These are phyloP conservation scores for Asterochloris sp. DNA, from an alignment of 139 green algal genomes.

Conservation along the genomic window DNA sequence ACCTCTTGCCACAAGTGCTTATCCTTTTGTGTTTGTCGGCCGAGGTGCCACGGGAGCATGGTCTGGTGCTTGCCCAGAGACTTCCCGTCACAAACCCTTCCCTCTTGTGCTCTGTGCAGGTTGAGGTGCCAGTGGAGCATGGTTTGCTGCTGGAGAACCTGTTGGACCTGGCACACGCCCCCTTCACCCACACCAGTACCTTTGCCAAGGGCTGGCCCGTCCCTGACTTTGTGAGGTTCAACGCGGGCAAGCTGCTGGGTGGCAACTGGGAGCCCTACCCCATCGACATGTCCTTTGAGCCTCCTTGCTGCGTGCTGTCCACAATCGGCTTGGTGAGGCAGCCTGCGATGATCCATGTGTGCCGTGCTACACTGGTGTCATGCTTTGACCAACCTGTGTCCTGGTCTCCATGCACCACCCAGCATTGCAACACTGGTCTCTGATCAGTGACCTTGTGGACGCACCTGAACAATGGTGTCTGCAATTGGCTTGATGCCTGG, in stretches of 20 bases:
- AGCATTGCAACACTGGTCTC: too few species aligned
- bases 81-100: not conserved
- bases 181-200: conserved; percentile 97
- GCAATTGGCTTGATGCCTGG: too few species aligned
- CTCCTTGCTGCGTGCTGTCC: conserved; percentile 87
- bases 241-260: conserved; percentile 39
- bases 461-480: too few species aligned
- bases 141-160: conserved; percentile 98
- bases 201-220: conserved; percentile 97
- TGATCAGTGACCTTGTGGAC: too few species aligned
- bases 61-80: not conserved
- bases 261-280: conserved; percentile 98
- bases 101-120: conserved; percentile 29
- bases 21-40: too few species aligned
- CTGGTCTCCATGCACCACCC: too few species aligned
- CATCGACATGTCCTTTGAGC: conserved; percentile 96
- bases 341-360: too few species aligned
- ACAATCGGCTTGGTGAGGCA: conserved; percentile 59
- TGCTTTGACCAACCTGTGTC: too few species aligned
- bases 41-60: not conserved
- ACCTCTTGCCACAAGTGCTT: too few species aligned
- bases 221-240: conserved; percentile 83
- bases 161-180: conserved; percentile 96
- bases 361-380: too few species aligned
- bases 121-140: conserved; percentile 97